Conservation (phyloP, 306 rosid genomes). For the Cucumis sativus region DNA sequence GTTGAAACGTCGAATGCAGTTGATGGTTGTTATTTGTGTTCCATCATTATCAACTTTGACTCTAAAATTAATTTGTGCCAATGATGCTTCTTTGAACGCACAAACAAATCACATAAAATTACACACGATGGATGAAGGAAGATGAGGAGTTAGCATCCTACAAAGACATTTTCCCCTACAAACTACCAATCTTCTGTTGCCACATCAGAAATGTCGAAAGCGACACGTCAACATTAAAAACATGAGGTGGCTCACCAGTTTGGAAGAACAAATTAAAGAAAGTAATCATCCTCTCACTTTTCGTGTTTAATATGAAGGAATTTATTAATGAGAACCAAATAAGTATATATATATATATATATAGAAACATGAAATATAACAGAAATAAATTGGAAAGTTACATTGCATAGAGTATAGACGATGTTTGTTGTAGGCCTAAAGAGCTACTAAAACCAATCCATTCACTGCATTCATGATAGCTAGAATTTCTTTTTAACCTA, state of each 20-base stretch:
- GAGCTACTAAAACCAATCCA: not conserved
- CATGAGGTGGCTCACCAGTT: not conserved
- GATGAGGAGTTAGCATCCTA: constrained; percentile 35
- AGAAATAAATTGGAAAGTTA: no score
- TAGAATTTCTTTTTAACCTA: not conserved
- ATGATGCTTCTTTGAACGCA: no score
- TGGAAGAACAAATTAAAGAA: not conserved
- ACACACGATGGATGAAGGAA: not conserved
- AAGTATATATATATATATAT: not conserved
- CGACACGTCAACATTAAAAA: constrained; percentile 32
- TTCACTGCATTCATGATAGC: not conserved
- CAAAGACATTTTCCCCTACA: constrained; percentile 8
- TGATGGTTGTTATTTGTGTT: no score
- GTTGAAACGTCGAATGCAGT: not conserved
- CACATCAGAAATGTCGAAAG: constrained; percentile 22
- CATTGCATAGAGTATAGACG: not conserved
- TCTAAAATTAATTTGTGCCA: no score
- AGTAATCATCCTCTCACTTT: no score
- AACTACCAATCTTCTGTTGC: constrained; percentile 14
- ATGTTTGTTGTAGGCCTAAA: not conserved
- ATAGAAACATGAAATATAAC: not conserved
- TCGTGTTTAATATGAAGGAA: not conserved
- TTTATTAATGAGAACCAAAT: not conserved
- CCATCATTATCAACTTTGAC: no score
- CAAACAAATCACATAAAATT: not conserved